These are phyloP conservation scores for Trypanosoma scelopori DNA, from an alignment of 208 protist genomes.

Conservation along the genomic window DNA sequence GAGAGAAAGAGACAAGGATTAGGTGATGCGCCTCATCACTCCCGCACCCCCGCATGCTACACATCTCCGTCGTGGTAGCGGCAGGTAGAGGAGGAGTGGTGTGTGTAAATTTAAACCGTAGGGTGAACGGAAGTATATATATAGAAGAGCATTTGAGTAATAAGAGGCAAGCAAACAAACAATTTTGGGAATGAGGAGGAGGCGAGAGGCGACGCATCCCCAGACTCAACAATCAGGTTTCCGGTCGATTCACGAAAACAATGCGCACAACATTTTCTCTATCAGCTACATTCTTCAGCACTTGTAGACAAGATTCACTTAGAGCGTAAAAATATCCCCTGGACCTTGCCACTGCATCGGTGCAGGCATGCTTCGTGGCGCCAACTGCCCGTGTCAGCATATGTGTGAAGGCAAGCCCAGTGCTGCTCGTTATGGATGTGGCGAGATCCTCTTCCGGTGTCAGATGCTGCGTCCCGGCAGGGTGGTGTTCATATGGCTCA, in stretches of 20 bases:
- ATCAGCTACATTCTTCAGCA: constrained; percentile 17
- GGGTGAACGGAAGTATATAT: no score
- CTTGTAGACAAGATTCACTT: not conserved
- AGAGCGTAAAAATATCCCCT: not conserved
- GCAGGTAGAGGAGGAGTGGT: no score
- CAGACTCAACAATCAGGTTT: not conserved
- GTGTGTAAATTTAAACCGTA: no score
- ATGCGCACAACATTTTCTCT: constrained; percentile 24
- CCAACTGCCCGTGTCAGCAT: not conserved
- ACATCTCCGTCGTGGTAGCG: no score
- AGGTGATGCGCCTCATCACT: no score
- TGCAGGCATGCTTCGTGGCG: not conserved
- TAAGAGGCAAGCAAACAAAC: constrained; percentile 14
- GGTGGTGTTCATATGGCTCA: not conserved
- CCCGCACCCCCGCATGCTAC: not conserved
- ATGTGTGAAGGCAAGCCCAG: not conserved
- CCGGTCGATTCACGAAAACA: constrained; percentile 20
- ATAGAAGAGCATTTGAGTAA: constrained; percentile 2
- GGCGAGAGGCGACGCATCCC: not conserved
- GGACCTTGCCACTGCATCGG: not conserved
- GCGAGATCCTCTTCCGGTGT: not conserved
- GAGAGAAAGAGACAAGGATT: no score
- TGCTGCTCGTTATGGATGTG: no score
- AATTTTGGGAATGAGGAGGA: not conserved
- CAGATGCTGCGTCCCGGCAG: no score